Base-by-base conservation (phyloP, 345 rosid genomes). In the Aegle marmelos region DNA sequence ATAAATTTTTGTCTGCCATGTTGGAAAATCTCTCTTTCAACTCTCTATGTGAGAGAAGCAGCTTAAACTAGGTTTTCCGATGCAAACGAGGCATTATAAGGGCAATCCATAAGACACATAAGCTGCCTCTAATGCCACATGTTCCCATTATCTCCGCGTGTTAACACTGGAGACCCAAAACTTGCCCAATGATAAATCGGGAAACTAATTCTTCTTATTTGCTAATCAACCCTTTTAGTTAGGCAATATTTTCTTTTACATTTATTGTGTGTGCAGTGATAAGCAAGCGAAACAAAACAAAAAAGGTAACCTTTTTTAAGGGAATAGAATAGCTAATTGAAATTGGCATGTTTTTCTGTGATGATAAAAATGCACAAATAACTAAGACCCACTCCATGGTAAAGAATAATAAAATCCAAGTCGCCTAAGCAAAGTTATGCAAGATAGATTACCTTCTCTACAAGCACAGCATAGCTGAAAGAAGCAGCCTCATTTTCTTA, bases 1-100 rank as follows among this genome's bases (percentile, higher is more conserved):
- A 63, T 31, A 68, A 57, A 70, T 71, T 64, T 28, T 61, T 28
- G 50, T 36, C 73, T 14, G 69, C 81, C 84, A 82, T 82, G 53
- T 31, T 5, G 24, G n/a, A 68, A 63, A 69, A 28, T 14, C 41
- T 62, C 80, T 39, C 62, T 63, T 56, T 21, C 19, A 28, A 68
- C 31, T 39, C 64, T 65, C 64, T 63, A 17, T 61, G 41, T 31
- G 50, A 24, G 79, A 25, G 4, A 71, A 64, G 58, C 72, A 37
- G 36, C 61, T 71, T 66, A 64, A 48, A 56, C 62, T 64, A 64
- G 68, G 73, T 80, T 76, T 70, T 25, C 79, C 73, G 3, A 76
- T 71, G 74, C 64, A 66, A 78, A 69, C 10, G 31, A 74, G 58
- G 60, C 59, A 39, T 64, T 78, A 69, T 28, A 73, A 74, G 60